Evolutionary conservation across 225 moss, liverwort and hornwort species (phyloP), one percentile per base, ranked within the genome.

Genomic region (Physcomitrellopsis africana): DNA sequence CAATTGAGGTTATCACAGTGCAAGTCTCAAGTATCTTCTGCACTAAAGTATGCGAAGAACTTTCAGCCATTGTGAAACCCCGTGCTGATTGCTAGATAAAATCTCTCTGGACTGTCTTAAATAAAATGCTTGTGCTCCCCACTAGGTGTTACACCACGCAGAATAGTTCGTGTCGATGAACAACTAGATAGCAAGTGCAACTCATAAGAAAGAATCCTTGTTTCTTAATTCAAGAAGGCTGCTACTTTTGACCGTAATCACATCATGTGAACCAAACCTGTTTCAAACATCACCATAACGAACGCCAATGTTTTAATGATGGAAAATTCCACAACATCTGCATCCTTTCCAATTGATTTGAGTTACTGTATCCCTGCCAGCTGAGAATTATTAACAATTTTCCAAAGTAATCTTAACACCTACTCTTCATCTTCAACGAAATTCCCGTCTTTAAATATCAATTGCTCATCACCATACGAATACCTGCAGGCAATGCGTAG

Each of bases 1-100:
- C 93, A 42, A 88, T 85, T 47, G 86, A 70, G 6, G 82, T 82
- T 48, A 93, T 85, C 69, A 84, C 80, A 43, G 87, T 90, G 13
- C 92, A 75, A 54, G 87, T 86, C 82, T 93, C 89, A 60, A 90
- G 77, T 19, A 92, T 87, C 61, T 82, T 82, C 80, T 96, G 91
- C 57, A 89, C 81, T 66, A 92, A 51, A 61, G 87, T 74, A 45
- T 80, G 80, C 42, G 85, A 89, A 24, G 86, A 77, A 69, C 79
- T 85, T 77, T 92, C 90, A 18, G 84, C 89, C 93, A 93, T 91
- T 59, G 19, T 81, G 9, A 68, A 42, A 23, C 51, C 70, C 57
- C 37, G 54, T 32, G 6, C 68, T 57, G 23, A 29, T 58, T 44
- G 29, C 46, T 22, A 9, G 59, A 29, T 52, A 48, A 65, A 56